phyloP scores from a whole-genome alignment of 2,329 filamentous ascomycete genomes.

The Peltaster fructicola region DNA sequence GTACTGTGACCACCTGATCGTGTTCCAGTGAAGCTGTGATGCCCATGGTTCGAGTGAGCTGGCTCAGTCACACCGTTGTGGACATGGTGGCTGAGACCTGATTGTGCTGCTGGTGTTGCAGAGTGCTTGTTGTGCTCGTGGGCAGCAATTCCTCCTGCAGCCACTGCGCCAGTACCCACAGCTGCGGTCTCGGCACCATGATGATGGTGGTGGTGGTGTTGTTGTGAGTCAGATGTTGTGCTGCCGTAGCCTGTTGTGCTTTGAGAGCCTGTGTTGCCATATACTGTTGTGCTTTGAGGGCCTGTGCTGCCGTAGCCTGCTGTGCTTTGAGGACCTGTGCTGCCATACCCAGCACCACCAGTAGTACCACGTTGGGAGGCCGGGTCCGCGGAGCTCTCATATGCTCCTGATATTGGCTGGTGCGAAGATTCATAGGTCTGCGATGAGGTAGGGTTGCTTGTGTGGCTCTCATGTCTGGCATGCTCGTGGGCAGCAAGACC shows the following conservation, averaged over 20 bases:
- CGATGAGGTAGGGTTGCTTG: no score
- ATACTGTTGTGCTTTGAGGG: no score
- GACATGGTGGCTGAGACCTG: neutral
- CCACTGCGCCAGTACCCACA: constrained; percentile 17
- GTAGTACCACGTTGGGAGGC: constrained; percentile 10
- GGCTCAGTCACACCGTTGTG: constrained; percentile 1
- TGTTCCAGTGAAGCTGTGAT: constrained; percentile 1
- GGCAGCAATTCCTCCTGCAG: constrained; percentile 17
- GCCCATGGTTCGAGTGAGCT: constrained; percentile 1
- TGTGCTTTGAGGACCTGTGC: constrained; percentile 10
- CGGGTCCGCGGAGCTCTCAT: constrained; percentile 1
- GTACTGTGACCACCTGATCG: constrained; percentile 2
- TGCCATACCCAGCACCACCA: constrained; percentile 8
- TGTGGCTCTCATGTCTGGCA: no score
- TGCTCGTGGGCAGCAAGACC: no score
- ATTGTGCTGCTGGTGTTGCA: neutral
- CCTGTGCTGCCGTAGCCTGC: constrained; percentile 11
- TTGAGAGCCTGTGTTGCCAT: no score
- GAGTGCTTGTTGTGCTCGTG: constrained; percentile 17
- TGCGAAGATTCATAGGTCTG: no score
- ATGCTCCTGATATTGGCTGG: no score
- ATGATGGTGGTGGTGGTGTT: constrained; percentile 8
- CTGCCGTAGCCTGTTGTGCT: constrained; percentile 2
- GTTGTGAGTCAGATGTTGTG: constrained; percentile 1
- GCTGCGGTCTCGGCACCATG: constrained; percentile 14